Conservation (phyloP, 352 stramenopile species). For the Pythium aristosporum region DNA sequence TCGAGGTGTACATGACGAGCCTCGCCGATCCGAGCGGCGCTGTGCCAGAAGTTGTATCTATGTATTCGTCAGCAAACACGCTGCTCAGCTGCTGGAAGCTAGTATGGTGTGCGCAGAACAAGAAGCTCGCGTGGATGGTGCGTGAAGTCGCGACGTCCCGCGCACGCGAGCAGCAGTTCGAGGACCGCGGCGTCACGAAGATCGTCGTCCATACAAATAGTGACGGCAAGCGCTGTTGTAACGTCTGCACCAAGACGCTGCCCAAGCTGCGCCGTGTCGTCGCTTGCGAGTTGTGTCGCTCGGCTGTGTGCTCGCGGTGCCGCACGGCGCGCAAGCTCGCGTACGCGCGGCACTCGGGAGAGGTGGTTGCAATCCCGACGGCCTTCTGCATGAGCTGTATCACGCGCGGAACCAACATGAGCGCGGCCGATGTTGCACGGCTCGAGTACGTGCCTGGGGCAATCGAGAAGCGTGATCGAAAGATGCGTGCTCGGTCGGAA, state of each 20-base stretch:
- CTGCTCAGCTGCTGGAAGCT: constrained; percentile 29
- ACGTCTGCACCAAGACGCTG: not conserved
- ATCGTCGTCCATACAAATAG: not conserved
- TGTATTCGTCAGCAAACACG: constrained; percentile 19
- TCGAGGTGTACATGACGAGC: constrained; percentile 51
- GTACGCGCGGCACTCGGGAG: not conserved
- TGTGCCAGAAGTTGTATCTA: constrained; percentile 10
- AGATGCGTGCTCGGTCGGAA: not conserved
- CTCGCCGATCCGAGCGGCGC: constrained; percentile 37
- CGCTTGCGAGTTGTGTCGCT: constrained; percentile 6
- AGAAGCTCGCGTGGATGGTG: constrained; percentile 27
- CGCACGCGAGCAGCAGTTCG: not conserved
- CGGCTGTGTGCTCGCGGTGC: constrained; percentile 7
- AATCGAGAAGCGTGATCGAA: not conserved
- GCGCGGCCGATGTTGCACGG: not conserved
- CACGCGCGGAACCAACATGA: not conserved
- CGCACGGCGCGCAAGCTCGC: constrained; percentile 8
- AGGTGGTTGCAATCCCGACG: not conserved
- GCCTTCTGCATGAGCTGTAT: constrained; percentile 17
- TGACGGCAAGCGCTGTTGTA: constrained; percentile 10
- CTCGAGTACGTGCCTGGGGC: constrained; percentile 2
- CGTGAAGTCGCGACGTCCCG: not conserved
- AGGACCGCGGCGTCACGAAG: not conserved
- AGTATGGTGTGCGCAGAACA: constrained; percentile 24
- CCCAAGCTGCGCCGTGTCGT: not conserved